Conservation (phyloP, 257 asterid species). For the Scutellaria galericulata region DNA sequence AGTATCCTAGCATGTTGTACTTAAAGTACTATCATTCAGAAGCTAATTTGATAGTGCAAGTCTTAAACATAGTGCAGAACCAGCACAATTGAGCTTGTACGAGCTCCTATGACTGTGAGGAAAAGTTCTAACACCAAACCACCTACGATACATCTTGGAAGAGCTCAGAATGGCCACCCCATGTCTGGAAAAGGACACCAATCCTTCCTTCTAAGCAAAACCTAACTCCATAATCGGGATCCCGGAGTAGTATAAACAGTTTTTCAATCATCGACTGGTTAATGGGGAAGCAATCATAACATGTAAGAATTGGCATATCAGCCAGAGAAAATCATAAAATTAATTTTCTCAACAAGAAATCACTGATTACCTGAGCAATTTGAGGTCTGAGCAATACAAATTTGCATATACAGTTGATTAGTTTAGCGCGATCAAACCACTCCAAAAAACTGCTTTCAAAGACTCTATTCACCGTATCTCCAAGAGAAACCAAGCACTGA, state of each 20-base stretch:
- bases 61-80: too few relatives aligned
- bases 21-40: too few relatives aligned
- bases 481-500: conserved; percentile 77
- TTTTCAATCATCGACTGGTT: conserved; percentile 81
- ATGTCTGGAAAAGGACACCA: conserved; percentile 89
- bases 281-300: conserved; percentile 32
- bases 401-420: conserved; percentile 80
- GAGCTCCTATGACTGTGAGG: too few relatives aligned
- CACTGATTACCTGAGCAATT: conserved; percentile 76
- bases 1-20: too few relatives aligned
- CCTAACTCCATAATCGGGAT: conserved; percentile 77
- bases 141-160: conserved; percentile 91
- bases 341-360: conserved; percentile 19
- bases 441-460: conserved; percentile 58
- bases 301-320: conserved; percentile 26
- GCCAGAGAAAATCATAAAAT: conserved; percentile 30
- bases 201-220: conserved; percentile 73
- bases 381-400: conserved; percentile 79
- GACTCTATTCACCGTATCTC: conserved; percentile 77
- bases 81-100: too few relatives aligned
- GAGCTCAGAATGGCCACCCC: conserved; percentile 97
- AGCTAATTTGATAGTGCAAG: not conserved
- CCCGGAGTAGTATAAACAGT: conserved; percentile 77
- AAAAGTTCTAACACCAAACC: not conserved
- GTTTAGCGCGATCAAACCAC: conserved; percentile 85